Percentiles rank a stretch among this genome's conserved stretches.
phyloP scores from a whole-genome alignment of 83 land plant genomes.

The Isoetes engelmannii region DNA sequence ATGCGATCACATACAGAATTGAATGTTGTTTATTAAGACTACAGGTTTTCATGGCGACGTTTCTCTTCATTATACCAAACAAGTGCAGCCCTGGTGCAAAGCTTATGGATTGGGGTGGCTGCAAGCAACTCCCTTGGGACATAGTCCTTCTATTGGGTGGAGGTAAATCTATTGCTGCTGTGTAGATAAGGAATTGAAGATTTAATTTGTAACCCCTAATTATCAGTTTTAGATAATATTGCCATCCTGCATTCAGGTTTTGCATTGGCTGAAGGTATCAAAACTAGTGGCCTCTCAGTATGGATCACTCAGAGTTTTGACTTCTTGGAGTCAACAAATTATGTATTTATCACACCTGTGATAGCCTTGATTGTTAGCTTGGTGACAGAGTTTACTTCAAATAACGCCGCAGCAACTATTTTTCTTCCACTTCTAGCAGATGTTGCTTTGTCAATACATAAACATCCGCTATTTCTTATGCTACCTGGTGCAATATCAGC shows the following conservation, averaged over 20 bases:
- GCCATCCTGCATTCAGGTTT: conserved; percentile 30
- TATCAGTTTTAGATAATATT: background rate
- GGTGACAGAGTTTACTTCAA: conserved; percentile 30
- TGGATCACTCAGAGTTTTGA: conserved; percentile 32
- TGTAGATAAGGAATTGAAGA: too few relatives aligned
- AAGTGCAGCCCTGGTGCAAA: conserved; percentile 49
- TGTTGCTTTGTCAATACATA: conserved; percentile 19
- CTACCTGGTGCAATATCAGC: conserved; percentile 23
- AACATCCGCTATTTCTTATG: conserved; percentile 34
- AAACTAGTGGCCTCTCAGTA: conserved; percentile 52
- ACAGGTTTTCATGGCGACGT: conserved; percentile 66
- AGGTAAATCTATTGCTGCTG: conserved; percentile 19
- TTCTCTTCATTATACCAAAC: conserved; percentile 69
- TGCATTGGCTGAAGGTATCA: conserved; percentile 58
- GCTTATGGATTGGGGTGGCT: conserved; percentile 76
- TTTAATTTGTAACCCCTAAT: background rate
- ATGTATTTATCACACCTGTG: conserved; percentile 19
- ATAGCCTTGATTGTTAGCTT: conserved; percentile 16
- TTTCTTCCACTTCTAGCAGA: conserved; percentile 34
- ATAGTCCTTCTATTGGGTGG: conserved; percentile 64
- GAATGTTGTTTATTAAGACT: background rate
- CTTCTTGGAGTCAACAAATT: conserved; percentile 20
- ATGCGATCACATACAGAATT: too few relatives aligned
- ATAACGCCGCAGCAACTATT: conserved; percentile 27
- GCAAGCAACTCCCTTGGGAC: conserved; percentile 70